phyloP scores from a whole-genome alignment of 345 rosid species.

The Raphanus sativus region DNA sequence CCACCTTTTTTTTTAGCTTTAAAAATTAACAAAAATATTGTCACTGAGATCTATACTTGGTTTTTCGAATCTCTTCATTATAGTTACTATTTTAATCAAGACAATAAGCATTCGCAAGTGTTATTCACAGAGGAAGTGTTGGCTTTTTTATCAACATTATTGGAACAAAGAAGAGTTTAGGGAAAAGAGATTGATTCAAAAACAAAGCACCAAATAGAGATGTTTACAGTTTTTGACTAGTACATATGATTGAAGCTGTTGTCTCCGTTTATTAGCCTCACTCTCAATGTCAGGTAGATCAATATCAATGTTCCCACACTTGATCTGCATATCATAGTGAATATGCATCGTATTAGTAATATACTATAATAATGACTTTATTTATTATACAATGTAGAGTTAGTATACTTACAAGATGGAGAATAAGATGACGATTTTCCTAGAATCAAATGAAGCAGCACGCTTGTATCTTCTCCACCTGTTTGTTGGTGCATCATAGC shows the following conservation, averaged over 20 bases:
- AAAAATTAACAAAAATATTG: too few species aligned
- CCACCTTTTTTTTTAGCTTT: too few species aligned
- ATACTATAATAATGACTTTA: background rate
- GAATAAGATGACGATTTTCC: constrained; percentile 78
- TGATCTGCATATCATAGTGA: constrained; percentile 54
- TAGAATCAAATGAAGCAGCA: constrained; percentile 78
- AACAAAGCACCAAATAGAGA: background rate
- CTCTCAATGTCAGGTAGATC: constrained; percentile 82
- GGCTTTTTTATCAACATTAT: constrained; percentile 32
- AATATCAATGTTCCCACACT: constrained; percentile 82
- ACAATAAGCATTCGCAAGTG: background rate
- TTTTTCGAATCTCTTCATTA: too few species aligned
- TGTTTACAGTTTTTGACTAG: constrained; percentile 17
- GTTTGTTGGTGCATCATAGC: constrained; percentile 66
- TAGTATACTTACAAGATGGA: constrained; percentile 68
- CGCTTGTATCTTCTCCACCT: constrained; percentile 90
- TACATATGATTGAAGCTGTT: constrained; percentile 52
- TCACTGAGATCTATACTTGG: too few species aligned
- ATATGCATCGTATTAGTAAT: background rate
- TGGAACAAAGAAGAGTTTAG: constrained; percentile 19
- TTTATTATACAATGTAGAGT: background rate
- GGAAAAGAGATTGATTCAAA: constrained; percentile 11
- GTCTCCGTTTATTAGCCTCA: constrained; percentile 52
- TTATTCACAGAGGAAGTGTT: constrained; percentile 22
- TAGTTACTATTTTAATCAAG: background rate